These are phyloP conservation scores for Ocimum tenuiflorum DNA, from an alignment of 257 asterid genomes.

Conservation along the genomic window DNA sequence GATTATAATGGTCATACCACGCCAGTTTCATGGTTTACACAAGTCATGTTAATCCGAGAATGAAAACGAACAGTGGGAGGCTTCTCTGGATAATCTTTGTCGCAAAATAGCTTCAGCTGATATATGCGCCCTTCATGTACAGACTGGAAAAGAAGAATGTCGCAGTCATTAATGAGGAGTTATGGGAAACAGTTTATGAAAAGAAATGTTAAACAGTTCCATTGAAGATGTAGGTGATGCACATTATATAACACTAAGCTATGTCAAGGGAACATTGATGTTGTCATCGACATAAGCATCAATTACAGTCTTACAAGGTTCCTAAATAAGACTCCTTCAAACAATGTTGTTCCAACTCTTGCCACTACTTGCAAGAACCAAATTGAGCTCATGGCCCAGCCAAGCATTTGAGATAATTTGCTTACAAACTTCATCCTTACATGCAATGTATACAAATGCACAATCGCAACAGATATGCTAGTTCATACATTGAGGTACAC, in stretches of 20 bases:
- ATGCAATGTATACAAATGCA: background rate
- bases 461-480: background rate
- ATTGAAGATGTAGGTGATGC: no score
- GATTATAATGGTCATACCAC: slow-evolving; percentile 40
- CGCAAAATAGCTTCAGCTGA: slow-evolving; percentile 81
- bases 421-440: background rate
- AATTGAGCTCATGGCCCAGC: background rate
- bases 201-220: background rate
- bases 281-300: background rate
- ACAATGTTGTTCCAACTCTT: background rate
- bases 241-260: no score
- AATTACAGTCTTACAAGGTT: background rate
- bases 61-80: slow-evolving; percentile 84
- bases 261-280: no score
- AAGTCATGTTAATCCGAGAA: slow-evolving; percentile 74
- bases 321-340: no score
- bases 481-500: background rate
- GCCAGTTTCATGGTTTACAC: slow-evolving; percentile 76
- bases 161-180: background rate
- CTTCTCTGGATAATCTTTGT: slow-evolving; percentile 94
- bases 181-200: background rate
- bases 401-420: background rate
- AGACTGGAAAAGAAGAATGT: slow-evolving; percentile 39
- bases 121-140: slow-evolving; percentile 90
- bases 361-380: background rate